These are phyloP conservation scores for Globisporangium spinosum DNA, from an alignment of 352 stramenopile species.

Conservation along the genomic window DNA sequence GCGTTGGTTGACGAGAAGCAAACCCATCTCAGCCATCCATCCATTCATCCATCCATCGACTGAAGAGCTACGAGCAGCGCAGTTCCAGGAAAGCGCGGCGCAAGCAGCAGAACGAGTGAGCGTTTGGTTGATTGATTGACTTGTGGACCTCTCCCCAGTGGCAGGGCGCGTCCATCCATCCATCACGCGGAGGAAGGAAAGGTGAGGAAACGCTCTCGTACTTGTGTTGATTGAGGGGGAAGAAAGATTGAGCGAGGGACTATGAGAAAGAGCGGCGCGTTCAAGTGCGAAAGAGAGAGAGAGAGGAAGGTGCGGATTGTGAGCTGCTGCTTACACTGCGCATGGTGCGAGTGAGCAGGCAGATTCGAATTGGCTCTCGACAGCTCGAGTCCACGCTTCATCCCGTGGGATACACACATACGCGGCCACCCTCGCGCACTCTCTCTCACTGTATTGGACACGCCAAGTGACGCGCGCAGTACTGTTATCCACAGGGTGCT, in stretches of 20 bases:
- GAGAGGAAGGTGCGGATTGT: background rate
- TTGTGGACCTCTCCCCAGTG: background rate
- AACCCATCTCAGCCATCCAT: conserved; percentile 6
- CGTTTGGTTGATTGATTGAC: background rate
- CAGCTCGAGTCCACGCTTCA: background rate
- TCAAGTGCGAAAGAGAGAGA: background rate
- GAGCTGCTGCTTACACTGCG: background rate
- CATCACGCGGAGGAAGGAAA: conserved; percentile 9
- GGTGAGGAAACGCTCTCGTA: background rate
- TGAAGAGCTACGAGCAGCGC: background rate
- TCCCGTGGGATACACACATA: conserved; percentile 1
- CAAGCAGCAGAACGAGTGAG: background rate
- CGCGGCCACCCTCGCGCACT: background rate
- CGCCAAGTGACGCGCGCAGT: background rate
- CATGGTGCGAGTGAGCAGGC: background rate
- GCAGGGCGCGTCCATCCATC: background rate
- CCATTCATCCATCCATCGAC: background rate
- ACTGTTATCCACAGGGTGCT: background rate
- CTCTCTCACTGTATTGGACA: background rate
- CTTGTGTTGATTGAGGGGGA: background rate
- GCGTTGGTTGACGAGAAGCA: conserved; percentile 6
- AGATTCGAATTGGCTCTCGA: conserved; percentile 6
- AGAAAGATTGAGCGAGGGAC: background rate
- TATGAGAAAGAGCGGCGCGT: conserved; percentile 4
- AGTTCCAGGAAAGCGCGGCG: background rate